A percentile compares a stretch with the other conserved stretches of the same genome.
Conservation (phyloP, 371 early-diverging fungal genomes). For the Rhizomucor miehei region DNA sequence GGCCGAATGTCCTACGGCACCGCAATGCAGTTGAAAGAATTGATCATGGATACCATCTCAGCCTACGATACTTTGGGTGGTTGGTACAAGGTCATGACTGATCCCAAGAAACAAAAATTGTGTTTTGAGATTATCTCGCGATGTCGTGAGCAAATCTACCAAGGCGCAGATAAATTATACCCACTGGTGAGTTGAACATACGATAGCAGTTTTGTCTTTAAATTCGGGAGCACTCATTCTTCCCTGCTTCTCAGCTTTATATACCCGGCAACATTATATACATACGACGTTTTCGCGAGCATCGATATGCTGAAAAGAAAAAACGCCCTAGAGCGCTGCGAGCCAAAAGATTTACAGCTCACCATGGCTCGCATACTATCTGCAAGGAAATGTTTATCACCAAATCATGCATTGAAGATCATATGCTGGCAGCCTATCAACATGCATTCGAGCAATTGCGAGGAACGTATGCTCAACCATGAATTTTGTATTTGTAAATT, state of each 20-base stretch:
- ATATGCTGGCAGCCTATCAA: slow-evolving; percentile 34
- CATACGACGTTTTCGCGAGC: slow-evolving; percentile 21
- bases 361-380: slow-evolving; percentile 18
- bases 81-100: slow-evolving; percentile 17
- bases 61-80: slow-evolving; percentile 33
- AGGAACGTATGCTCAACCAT: slow-evolving; percentile 15
- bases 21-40: slow-evolving; percentile 46
- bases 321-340: slow-evolving; percentile 23
- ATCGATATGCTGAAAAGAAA: slow-evolving; percentile 8
- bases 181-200: slow-evolving; percentile 28
- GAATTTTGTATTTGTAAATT: neutral
- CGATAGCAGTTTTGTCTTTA: neutral
- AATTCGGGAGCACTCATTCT: neutral
- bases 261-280: slow-evolving; percentile 42
- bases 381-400: slow-evolving; percentile 38
- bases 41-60: slow-evolving; percentile 37
- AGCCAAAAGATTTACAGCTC: slow-evolving; percentile 12
- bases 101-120: slow-evolving; percentile 16
- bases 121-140: slow-evolving; percentile 30
- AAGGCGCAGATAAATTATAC: slow-evolving; percentile 19
- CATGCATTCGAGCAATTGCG: slow-evolving; percentile 23
- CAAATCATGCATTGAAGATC: slow-evolving; percentile 41
- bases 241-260: slow-evolving; percentile 25
- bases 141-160: slow-evolving; percentile 25
- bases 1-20: slow-evolving; percentile 75